Conservation (phyloP, 306 rosid genomes). For the Vicia sativa region DNA sequence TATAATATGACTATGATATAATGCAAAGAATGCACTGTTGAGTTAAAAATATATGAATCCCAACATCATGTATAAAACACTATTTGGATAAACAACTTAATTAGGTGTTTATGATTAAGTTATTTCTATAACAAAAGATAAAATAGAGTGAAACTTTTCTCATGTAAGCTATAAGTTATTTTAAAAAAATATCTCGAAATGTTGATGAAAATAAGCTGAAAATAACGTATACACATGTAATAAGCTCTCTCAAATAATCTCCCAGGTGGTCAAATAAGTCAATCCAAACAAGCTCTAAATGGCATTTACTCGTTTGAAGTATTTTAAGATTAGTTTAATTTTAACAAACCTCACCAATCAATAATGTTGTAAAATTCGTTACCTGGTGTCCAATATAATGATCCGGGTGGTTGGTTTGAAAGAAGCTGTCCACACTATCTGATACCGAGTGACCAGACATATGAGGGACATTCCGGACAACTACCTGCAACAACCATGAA, state of each 20-base stretch:
- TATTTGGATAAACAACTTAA: no score
- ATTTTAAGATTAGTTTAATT: constrained; percentile 17
- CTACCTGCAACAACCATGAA: constrained; percentile 65
- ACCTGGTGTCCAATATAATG: constrained; percentile 97
- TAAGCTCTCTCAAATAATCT: no score
- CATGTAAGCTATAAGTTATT: no score
- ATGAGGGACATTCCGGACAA: constrained; percentile 76
- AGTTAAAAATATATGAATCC: constrained; percentile 10
- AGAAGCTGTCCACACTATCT: constrained; percentile 72
- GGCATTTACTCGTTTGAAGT: constrained; percentile 11
- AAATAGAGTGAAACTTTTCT: no score
- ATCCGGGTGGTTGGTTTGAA: constrained; percentile 77
- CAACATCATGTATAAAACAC: background rate
- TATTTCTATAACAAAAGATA: no score
- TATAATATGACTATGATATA: no score
- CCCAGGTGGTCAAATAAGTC: no score
- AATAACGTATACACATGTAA: no score
- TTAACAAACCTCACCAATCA: constrained; percentile 12
- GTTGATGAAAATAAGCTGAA: no score
- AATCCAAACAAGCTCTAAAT: background rate
- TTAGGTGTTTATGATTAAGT: no score
- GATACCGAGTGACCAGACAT: constrained; percentile 64
- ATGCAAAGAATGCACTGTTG: constrained; percentile 13
- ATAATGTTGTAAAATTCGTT: constrained; percentile 20
- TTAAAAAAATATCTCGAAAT: no score